A percentile compares a stretch with the other conserved stretches of the same genome.
These are phyloP conservation scores for Spergularia bocconei DNA, from an alignment of 148 eudicot species.

Conservation along the genomic window DNA sequence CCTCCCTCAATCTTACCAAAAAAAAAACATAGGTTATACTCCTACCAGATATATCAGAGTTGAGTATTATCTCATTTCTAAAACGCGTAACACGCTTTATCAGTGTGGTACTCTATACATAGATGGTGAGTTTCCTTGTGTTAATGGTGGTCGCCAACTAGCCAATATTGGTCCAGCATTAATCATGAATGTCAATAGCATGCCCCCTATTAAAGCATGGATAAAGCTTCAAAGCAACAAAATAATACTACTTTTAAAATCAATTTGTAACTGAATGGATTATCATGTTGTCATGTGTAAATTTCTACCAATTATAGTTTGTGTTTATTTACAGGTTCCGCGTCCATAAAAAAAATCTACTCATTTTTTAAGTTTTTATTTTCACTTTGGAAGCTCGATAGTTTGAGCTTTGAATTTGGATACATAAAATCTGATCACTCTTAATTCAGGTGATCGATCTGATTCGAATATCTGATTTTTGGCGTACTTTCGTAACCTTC, in stretches of 20 bases:
- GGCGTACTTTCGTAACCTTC: too few relatives aligned
- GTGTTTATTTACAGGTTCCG: not conserved
- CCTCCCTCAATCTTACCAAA: too few relatives aligned
- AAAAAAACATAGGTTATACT: too few relatives aligned
- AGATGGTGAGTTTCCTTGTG: not conserved
- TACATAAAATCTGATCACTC: too few relatives aligned
- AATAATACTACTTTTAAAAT: not conserved
- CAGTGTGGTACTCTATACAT: not conserved
- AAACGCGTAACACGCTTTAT: not conserved
- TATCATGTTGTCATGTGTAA: not conserved
- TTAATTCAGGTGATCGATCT: too few relatives aligned
- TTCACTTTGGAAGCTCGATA: too few relatives aligned
- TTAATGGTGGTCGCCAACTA: constrained; percentile 4
- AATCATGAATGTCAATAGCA: constrained; percentile 10
- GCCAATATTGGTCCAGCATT: constrained; percentile 15
- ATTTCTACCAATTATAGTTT: not conserved
- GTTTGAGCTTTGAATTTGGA: too few relatives aligned
- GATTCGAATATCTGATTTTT: too few relatives aligned
- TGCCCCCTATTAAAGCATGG: constrained; percentile 10
- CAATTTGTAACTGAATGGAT: not conserved
- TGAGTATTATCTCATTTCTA: not conserved
- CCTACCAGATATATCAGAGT: too few relatives aligned
- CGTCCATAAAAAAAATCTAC: not conserved
- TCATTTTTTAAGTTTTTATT: not conserved
- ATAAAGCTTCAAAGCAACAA: constrained; percentile 29